These are phyloP conservation scores for Oryza punctata DNA, from an alignment of 176 grass and related monocot genomes.

Conservation along the genomic window DNA sequence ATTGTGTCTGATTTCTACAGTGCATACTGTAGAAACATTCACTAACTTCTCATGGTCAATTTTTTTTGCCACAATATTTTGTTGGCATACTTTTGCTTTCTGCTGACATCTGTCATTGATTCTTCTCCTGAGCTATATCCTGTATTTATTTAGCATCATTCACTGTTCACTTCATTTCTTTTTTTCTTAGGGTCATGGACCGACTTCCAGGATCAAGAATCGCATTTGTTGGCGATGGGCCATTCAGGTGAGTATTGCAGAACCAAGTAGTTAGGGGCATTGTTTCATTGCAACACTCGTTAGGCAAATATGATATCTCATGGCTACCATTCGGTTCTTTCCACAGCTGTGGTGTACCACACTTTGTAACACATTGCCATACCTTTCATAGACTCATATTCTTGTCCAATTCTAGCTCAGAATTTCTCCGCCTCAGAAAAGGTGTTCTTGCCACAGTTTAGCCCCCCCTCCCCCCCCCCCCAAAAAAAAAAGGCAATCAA, in stretches of 20 bases:
- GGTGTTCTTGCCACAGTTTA: neutral
- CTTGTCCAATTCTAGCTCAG: neutral
- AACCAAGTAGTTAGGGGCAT: neutral
- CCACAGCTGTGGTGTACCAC: neutral
- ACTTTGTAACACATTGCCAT: neutral
- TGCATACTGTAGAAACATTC: no score
- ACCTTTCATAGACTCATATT: neutral
- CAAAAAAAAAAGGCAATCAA: neutral
- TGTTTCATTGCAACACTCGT: neutral
- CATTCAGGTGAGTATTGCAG: slow-evolving; percentile 48
- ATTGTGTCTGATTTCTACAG: no score
- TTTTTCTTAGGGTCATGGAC: slow-evolving; percentile 63
- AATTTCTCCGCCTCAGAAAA: neutral
- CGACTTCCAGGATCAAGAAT: slow-evolving; percentile 61
- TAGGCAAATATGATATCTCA: neutral
- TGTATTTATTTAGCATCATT: neutral
- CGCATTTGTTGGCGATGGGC: slow-evolving; percentile 64
- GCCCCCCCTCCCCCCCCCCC: no score
- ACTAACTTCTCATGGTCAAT: no score
- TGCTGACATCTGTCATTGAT: neutral
- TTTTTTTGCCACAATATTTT: neutral
- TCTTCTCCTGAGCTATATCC: neutral
- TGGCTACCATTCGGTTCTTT: neutral
- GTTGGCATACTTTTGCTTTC: neutral
- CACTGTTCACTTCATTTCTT: neutral